Percentiles rank a stretch among this genome's conserved stretches.
These are phyloP conservation scores for Pseudotsuga menziesii DNA, from an alignment of 75 land plant species.

Conservation along the genomic window DNA sequence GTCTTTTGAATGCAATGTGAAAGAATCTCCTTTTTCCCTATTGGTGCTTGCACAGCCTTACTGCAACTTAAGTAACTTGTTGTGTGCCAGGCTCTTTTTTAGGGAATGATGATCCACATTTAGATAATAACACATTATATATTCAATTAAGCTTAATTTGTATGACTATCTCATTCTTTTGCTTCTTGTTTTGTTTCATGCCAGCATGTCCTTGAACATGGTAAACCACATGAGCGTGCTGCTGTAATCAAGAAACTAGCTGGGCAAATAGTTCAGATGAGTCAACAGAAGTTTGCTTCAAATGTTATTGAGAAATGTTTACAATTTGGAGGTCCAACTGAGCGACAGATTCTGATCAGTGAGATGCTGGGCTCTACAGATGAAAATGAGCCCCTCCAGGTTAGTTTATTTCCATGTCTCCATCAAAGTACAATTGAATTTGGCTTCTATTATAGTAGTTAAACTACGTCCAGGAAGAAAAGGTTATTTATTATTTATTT, in stretches of 20 bases:
- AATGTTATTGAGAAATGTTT: slow-evolving; percentile 95
- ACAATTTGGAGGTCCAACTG: slow-evolving; percentile 77
- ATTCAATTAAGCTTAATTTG: background rate
- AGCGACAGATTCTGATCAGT: slow-evolving; percentile 74
- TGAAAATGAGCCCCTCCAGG: slow-evolving; percentile 61
- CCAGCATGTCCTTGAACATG: slow-evolving; percentile 90
- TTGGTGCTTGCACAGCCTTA: background rate
- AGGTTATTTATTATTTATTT: no score
- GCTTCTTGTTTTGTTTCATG: background rate
- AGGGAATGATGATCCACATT: background rate
- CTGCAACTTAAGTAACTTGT: background rate
- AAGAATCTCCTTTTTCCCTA: background rate
- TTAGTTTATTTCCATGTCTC: no score
- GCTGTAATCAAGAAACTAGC: slow-evolving; percentile 81
- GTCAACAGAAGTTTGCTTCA: slow-evolving; percentile 87
- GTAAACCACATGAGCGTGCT: slow-evolving; percentile 68
- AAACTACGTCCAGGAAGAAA: no score
- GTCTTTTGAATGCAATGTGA: background rate
- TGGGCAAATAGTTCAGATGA: slow-evolving; percentile 93
- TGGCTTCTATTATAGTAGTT: no score
- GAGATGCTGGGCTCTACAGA: slow-evolving; percentile 93
- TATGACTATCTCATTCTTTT: background rate
- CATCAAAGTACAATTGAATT: no score
- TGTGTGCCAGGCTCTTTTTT: background rate
- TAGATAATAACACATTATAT: background rate